Base-by-base conservation (phyloP, 768 basidiomycete species). In the Pulveroboletus sp. region DNA sequence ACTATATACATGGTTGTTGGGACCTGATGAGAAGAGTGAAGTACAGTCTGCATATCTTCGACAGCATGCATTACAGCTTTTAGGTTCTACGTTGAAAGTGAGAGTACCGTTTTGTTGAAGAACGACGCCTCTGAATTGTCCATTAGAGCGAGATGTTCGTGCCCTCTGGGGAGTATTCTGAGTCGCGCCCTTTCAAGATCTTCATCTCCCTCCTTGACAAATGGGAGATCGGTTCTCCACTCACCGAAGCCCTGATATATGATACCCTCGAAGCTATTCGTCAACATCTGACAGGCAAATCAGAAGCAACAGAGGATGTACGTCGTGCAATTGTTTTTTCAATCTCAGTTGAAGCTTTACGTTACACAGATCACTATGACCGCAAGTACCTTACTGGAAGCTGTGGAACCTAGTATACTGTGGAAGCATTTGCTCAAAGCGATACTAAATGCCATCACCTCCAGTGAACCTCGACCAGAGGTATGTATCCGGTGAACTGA, bases 191-290 rank as follows among this genome's bases (percentile, higher is more conserved):
- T 0, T 98, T 93, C 79, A 95, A 94, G 69, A 88, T 98, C 29
- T 94, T 96, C 66, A 85, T 98, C 20, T 94, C 93, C 2, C 68
- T 98, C 16, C 73, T 97, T 56, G 96, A 99, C 68, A 96, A 96
- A 67, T 97, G 92, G 89, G 96, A 98, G 65, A 86, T 98, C 38
- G 95, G 95, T 5, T 80, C 79, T 8, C 75, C 79, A 0, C 67
- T 99, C 23, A 93, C 93, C 0, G 86, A 92, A 34, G 75, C 73
- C 6, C 70, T 97, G 44, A 80, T 89, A 11, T 81, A 88, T 57
- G 89, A 95, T 57, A 77, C 89, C 0, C 82, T 97, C 60, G 82
- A 76, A 44, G 82, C 89, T 2, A 73, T 96, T 43, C 81, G 80
- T 63, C 62, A 72, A 16, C 71, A 81, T 16, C 66, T 82, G 38